Evolutionary conservation across 345 rosid genomes (phyloP).

Genomic region (Zanthoxylum bungeanum): DNA sequence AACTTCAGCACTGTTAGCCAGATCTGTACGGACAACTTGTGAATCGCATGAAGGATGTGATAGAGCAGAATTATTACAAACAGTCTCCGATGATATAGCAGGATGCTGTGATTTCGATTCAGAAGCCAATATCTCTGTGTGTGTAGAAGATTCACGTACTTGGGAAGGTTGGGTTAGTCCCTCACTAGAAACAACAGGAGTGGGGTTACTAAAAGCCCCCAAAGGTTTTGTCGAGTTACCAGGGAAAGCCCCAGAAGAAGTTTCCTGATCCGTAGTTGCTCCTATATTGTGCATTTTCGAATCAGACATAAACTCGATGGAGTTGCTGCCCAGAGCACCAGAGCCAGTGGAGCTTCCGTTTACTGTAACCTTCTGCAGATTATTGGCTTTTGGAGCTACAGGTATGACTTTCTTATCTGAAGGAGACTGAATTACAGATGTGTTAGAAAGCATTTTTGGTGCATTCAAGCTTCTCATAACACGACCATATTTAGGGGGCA

Average conservation of each 20-base stretch:
- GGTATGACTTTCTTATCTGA: constrained; percentile 50
- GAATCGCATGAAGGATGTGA: constrained; percentile 19
- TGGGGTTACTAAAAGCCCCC: constrained; percentile 21
- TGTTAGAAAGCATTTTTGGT: constrained; percentile 48
- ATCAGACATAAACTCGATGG: constrained; percentile 28
- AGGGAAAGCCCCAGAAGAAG: constrained; percentile 20
- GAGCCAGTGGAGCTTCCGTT: constrained; percentile 41
- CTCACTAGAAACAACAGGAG: constrained; percentile 29
- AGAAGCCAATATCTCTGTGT: constrained; percentile 20
- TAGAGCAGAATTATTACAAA: constrained; percentile 16
- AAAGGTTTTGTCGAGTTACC: constrained; percentile 19
- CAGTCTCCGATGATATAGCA: constrained; percentile 11
- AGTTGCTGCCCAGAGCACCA: constrained; percentile 20
- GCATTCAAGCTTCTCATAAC: constrained; percentile 57
- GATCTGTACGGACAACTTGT: constrained; percentile 19
- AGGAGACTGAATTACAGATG: constrained; percentile 43
- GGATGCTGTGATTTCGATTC: constrained; percentile 24
- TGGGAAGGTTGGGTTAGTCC: constrained; percentile 23
- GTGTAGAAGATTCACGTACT: constrained; percentile 21
- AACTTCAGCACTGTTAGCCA: constrained; percentile 25
- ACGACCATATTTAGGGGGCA: constrained; percentile 90
- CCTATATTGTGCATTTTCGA: constrained; percentile 24
- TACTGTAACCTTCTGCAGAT: constrained; percentile 41
- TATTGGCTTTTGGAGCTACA: constrained; percentile 33
- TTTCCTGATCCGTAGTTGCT: constrained; percentile 27